These are phyloP conservation scores for Heliocybe sulcata DNA, from an alignment of 1,284 basidiomycete genomes.

Conservation along the genomic window DNA sequence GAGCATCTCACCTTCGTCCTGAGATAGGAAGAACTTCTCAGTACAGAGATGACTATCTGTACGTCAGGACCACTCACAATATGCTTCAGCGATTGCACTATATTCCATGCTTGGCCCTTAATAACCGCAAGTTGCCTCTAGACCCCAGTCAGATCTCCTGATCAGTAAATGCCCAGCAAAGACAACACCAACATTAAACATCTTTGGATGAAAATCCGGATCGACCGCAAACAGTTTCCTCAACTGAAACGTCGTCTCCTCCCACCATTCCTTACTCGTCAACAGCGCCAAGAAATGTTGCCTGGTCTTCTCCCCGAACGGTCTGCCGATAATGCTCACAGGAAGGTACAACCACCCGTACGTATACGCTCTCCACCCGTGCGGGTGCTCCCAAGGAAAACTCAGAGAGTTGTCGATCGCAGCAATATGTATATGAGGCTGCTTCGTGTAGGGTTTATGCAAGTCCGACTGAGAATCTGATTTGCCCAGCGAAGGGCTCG, in stretches of 20 bases:
- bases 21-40: slow-evolving; percentile 9
- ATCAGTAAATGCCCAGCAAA: neutral
- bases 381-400: slow-evolving; percentile 74
- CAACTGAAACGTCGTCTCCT: slow-evolving; percentile 75
- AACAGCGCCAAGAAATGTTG: slow-evolving; percentile 79
- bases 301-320: slow-evolving; percentile 79
- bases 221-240: slow-evolving; percentile 75
- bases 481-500: slow-evolving; percentile 25
- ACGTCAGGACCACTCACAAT: slow-evolving; percentile 37
- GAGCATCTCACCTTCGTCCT: slow-evolving; percentile 50
- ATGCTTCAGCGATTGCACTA: slow-evolving; percentile 77
- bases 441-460: slow-evolving; percentile 23
- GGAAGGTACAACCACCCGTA: slow-evolving; percentile 92
- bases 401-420: slow-evolving; percentile 93
- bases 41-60: slow-evolving; percentile 4
- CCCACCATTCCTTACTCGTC: slow-evolving; percentile 85
- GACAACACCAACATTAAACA: slow-evolving; percentile 63
- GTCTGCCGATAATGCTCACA: slow-evolving; percentile 77
- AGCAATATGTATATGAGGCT: slow-evolving; percentile 67
- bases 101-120: slow-evolving; percentile 89
- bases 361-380: slow-evolving; percentile 85
- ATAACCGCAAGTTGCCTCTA: slow-evolving; percentile 84
- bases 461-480: slow-evolving; percentile 2
- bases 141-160: neutral
- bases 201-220: slow-evolving; percentile 80